These are phyloP conservation scores for Candida parachauliodes DNA, from an alignment of 805 yeast species.

Conservation along the genomic window DNA sequence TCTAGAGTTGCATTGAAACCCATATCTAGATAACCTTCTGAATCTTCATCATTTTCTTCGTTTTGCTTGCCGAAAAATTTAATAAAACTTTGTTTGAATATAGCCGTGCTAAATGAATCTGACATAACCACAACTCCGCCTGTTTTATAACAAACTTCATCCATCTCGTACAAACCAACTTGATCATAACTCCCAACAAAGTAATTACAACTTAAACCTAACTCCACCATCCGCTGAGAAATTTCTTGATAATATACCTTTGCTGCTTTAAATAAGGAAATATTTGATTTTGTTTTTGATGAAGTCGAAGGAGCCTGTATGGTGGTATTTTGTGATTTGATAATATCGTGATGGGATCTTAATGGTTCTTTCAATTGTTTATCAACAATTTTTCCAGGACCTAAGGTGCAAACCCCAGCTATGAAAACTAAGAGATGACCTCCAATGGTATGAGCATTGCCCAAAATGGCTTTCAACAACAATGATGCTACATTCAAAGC, in stretches of 20 bases:
- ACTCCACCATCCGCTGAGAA: constrained; percentile 43
- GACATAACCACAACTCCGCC: constrained; percentile 64
- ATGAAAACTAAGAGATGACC: constrained; percentile 52
- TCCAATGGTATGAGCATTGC: constrained; percentile 40
- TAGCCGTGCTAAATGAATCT: constrained; percentile 64
- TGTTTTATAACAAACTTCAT: constrained; percentile 49
- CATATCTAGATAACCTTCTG: constrained; percentile 40
- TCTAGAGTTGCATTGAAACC: constrained; percentile 62
- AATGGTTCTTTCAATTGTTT: constrained; percentile 56
- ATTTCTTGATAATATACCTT: constrained; percentile 45
- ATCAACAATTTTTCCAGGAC: constrained; percentile 61
- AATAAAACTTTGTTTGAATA: constrained; percentile 62
- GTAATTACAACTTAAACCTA: constrained; percentile 54
- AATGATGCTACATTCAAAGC: constrained; percentile 50
- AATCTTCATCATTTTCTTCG: constrained; percentile 11
- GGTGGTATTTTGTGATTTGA: constrained; percentile 30
- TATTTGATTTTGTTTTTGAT: constrained; percentile 28
- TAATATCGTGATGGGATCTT: constrained; percentile 63
- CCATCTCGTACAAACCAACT: constrained; percentile 67
- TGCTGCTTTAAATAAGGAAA: constrained; percentile 32
- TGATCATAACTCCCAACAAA: constrained; percentile 70
- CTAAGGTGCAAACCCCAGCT: constrained; percentile 65
- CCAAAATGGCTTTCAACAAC: constrained; percentile 35
- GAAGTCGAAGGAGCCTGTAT: constrained; percentile 28
- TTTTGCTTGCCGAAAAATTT: constrained; percentile 42